Evolutionary conservation across 495 filamentous ascomycete species (phyloP), one percentile per base, ranked within the genome.

Genomic region (Usnea hakonensis): DNA sequence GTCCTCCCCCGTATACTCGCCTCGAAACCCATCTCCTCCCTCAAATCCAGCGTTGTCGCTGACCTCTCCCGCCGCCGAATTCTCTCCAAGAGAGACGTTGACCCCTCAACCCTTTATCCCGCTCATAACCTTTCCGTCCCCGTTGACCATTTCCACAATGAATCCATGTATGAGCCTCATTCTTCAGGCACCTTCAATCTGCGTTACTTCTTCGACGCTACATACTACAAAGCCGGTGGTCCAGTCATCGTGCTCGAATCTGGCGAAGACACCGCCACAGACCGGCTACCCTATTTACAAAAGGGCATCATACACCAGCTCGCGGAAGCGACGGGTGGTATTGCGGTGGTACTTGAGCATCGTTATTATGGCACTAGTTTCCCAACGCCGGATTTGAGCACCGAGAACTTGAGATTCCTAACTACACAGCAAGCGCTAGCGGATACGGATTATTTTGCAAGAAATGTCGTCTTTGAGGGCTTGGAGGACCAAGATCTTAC

Each of bases 271-370:
- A 68, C 69, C 53, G 87, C 75, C 19, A 67, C 58, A 9, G 79
- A 71, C 46, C 81, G 88, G 1, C 72, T 90, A 21, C 81, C 80
- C 0, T 88, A 79, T 67, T 73, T 90, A 13, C 83, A 88, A 66
- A 87, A 90, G 67, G 88, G 88, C 44, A 83, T 91, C 54, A 75
- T 85, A 6, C 75, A 80, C 38, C 75, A 86, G 60, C 76, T 91
- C 32, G 80, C 83, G 10, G 68, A 83, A 62, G 82, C 81, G 5
- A 89, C 87, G 0, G 69, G 80, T 58, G 88, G 88, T 0, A 71
- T 91, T n/a, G 86, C 82, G 2, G 87, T 91, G 33, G 81, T 91
- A 58, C 76, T 90, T 19, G 88, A 91, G 72, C 88, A 90, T 65
- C 79, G 87, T 30, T 90, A 89, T 75, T 90, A 89, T 62, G 87